Evolutionary conservation across 2,329 filamentous ascomycete genomes (phyloP), one percentile per base, ranked within the genome.

Genomic region (Graphium sp.): DNA sequence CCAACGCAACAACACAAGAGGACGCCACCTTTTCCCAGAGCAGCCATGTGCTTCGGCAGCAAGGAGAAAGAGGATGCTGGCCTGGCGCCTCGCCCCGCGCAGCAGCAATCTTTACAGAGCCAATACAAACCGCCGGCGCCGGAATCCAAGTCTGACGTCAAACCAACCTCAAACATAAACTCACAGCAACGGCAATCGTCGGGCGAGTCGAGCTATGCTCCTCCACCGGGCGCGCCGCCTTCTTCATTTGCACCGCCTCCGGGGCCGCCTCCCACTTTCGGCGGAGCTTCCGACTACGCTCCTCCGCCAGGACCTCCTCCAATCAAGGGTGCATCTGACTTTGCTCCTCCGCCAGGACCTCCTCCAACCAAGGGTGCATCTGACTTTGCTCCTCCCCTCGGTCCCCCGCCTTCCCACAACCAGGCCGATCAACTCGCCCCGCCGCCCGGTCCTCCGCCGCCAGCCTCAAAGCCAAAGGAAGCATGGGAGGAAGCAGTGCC

Each of bases 401-500:
- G 46, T 0, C 50, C 46, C 6, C 48, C 48, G 18, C 46, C 45
- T 2, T 24, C 31, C 4, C 32, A 36, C 26, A 22, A 17, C 21
- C 12, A 26, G 21, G 7, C 29, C 32, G 13, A 30, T 31, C 10
- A 39, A 42, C 21, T 44, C 13, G 43, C 43, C 7, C 52, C 56
- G 17, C 56, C 56, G 2, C 39, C 50, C 1, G 52, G 51, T 1
- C 50, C 49, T 12, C 42, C 44, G 5, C 42, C 51, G 15, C 45
- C 48, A 6, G 44, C 45, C 4, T 43, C 44, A 13, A 33, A 37
- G 10, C 33, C 37, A 14, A 20, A 32, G 5, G 34, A 37, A 7
- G 34, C 39, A 20, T 84, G 79, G 79, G 60, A 73, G 38, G 44
- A 63, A 6, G 66, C 73, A 4, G 74, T 83, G 2, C 76, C 78